Conservation (phyloP, 2,329 filamentous ascomycete genomes). For the Pseudogymnoascus sp. region DNA sequence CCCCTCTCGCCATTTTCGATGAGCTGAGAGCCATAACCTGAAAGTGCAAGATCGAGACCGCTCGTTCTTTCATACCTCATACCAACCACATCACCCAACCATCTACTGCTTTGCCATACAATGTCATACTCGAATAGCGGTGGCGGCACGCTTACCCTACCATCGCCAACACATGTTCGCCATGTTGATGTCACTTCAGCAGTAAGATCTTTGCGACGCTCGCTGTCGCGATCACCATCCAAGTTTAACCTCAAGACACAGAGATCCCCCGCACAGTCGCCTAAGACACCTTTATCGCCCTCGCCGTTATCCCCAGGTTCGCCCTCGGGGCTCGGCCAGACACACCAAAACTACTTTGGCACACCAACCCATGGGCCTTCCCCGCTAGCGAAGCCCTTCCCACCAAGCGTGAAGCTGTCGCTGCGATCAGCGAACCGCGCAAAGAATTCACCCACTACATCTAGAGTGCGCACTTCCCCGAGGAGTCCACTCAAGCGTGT, state of each 20-base stretch:
- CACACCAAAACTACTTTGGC: constrained; percentile 9
- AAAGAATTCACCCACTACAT: constrained; percentile 46
- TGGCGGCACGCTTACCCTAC: constrained; percentile 75
- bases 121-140: constrained; percentile 51
- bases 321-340: constrained; percentile 36
- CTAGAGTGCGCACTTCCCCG: constrained; percentile 62
- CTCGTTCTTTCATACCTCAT: not conserved
- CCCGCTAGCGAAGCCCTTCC: constrained; percentile 55
- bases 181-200: constrained; percentile 76
- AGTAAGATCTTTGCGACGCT: constrained; percentile 75
- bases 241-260: constrained; percentile 62
- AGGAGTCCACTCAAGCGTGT: constrained; percentile 76
- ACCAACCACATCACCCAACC: not conserved
- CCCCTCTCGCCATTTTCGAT: constrained; percentile 1
- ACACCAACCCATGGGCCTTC: constrained; percentile 37
- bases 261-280: constrained; percentile 34
- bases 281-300: constrained; percentile 51
- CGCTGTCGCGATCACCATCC: constrained; percentile 87
- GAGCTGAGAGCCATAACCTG: not conserved
- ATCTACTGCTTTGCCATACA: not conserved
- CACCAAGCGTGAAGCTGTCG: constrained; percentile 58
- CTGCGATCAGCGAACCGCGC: constrained; percentile 54
- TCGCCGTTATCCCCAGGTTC: constrained; percentile 43
- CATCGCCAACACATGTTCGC: constrained; percentile 76
- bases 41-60: constrained; percentile 3